Percentiles rank a stretch among this genome's conserved stretches.
These are phyloP conservation scores for Halenospora varia DNA, from an alignment of 495 filamentous ascomycete species.

Conservation along the genomic window DNA sequence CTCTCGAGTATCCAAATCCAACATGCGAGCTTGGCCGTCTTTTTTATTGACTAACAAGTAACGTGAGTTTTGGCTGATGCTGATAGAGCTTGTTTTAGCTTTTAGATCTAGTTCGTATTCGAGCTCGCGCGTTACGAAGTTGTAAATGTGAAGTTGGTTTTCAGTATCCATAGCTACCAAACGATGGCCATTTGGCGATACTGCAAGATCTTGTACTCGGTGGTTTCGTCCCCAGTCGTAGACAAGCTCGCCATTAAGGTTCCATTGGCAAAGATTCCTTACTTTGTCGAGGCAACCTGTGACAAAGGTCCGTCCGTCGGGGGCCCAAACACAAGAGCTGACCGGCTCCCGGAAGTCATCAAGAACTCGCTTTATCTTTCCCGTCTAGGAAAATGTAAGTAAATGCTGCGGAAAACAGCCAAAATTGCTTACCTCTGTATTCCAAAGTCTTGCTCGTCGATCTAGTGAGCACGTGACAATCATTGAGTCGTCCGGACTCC, in stretches of 20 bases:
- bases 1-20: conserved; percentile 71
- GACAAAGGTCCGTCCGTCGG: conserved; percentile 73
- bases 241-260: conserved; percentile 48
- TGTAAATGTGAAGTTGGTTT: conserved; percentile 72
- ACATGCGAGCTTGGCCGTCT: conserved; percentile 67
- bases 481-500: conserved; percentile 88
- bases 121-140: conserved; percentile 67
- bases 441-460: conserved; percentile 72
- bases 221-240: conserved; percentile 64
- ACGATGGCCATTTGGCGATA: conserved; percentile 74
- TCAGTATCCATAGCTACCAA: conserved; percentile 74
- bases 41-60: conserved; percentile 79
- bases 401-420: conserved; percentile 4
- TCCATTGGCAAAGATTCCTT: conserved; percentile 66
- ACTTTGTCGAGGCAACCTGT: conserved; percentile 71
- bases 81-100: conserved; percentile 68
- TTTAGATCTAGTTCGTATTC: conserved; percentile 67
- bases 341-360: conserved; percentile 74
- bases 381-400: conserved; percentile 51
- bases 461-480: conserved; percentile 80
- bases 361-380: conserved; percentile 57
- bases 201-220: conserved; percentile 77
- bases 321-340: conserved; percentile 80
- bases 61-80: conserved; percentile 72
- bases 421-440: conserved; percentile 56